phyloP scores from a whole-genome alignment of 2,329 filamentous ascomycete species.

The Aspergillus intermedius region DNA sequence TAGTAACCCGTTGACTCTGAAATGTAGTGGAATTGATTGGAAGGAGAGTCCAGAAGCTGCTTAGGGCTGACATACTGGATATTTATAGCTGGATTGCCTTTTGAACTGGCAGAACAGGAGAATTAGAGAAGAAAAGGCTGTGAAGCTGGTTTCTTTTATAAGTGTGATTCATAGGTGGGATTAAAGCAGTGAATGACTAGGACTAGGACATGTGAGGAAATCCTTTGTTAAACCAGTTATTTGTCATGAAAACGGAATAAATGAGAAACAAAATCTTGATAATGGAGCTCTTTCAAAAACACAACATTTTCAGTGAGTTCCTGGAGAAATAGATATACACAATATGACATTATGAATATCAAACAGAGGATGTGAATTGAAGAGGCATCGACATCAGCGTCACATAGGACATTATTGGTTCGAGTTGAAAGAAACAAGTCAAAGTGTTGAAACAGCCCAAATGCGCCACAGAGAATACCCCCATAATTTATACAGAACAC shows the following conservation, averaged over 20 bases:
- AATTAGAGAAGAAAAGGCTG: not conserved
- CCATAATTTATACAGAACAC: constrained; percentile 1
- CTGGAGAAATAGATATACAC: constrained; percentile 1
- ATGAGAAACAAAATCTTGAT: not conserved
- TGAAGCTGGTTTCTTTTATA: not conserved
- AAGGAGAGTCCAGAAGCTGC: too few relatives aligned
- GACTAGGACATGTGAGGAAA: not conserved
- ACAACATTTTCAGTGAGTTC: not conserved
- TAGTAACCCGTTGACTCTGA: too few relatives aligned
- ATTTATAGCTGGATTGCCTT: too few relatives aligned
- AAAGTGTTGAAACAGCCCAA: constrained; percentile 23
- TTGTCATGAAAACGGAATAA: too few relatives aligned
- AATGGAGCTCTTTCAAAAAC: not conserved
- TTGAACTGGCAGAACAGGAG: not conserved
- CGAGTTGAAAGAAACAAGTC: constrained; percentile 10
- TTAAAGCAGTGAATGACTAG: not conserved
- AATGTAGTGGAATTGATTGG: too few relatives aligned
- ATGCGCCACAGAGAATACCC: constrained; percentile 8
- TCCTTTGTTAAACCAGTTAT: not conserved
- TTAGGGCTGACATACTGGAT: too few relatives aligned
- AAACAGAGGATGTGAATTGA: constrained; percentile 6
- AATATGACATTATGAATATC: constrained; percentile 5
- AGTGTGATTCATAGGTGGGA: too few relatives aligned
- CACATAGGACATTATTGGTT: not conserved
- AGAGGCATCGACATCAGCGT: constrained; percentile 7